Evolutionary conservation across 306 rosid species (phyloP), one percentile per base, ranked within the genome.

Genomic region (Vigna nakashimae): DNA sequence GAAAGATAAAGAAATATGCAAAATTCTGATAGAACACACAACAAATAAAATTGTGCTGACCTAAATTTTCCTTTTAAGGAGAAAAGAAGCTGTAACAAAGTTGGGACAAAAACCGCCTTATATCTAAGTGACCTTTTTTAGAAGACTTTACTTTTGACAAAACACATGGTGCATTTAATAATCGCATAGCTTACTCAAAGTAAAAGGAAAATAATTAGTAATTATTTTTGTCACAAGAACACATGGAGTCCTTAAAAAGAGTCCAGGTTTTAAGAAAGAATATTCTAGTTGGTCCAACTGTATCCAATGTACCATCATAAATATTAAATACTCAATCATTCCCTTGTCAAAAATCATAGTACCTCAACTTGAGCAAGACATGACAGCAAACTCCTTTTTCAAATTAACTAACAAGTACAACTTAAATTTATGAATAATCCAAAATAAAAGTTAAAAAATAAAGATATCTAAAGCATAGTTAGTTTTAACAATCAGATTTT

Each of bases 321-420:
- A 70, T 53, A 55, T 46, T 32, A 75, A 65, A 71, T 48, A n/a
- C 36, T 65, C 22, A 56, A 22, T 9, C 51, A 73, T 51, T 65
- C 36, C 75, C 58, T 53, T 30, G 34, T 34, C 71, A 55, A 52
- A 38, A 57, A 64, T 55, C 49, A 76, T 14, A 45, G 9, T 55
- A 18, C 59, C 62, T 45, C 69, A 78, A 34, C 28, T 17, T 55
- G 65, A 58, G 73, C 74, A 42, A 63, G 26, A 53, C 32, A 52
- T 71, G 79, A 82, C 71, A 82, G 36, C 51, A 82, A 70, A 70
- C 59, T 82, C 58, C 64, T 32, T 20, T 78, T 69, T 71, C 42
- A 36, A 77, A 65, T 67, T 70, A 69, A 78, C 55, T 36, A 74
- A 74, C 46, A 55, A 69, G 38, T 68, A 55, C 45, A 32, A 9